Evolutionary conservation across 2,329 filamentous ascomycete genomes (phyloP).

Genomic region (Incumbomyces delicatus): DNA sequence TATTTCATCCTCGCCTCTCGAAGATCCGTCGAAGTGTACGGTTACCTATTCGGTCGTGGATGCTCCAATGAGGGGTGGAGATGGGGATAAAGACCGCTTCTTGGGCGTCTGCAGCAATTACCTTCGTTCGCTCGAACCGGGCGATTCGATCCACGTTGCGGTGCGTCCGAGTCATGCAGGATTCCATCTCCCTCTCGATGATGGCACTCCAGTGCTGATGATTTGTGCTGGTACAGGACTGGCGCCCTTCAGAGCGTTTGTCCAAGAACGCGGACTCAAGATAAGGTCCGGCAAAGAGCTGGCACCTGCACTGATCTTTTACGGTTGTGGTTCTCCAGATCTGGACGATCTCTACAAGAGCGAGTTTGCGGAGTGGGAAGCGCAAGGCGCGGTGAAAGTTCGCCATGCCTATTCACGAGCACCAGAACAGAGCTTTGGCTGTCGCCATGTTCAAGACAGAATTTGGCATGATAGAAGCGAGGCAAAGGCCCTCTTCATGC

Average conservation of each 20-base stretch:
- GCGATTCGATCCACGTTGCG: constrained; percentile 26
- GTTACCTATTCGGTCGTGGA: constrained; percentile 61
- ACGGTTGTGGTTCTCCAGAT: constrained; percentile 49
- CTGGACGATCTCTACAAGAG: constrained; percentile 52
- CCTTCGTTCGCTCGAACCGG: constrained; percentile 43
- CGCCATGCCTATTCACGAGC: constrained; percentile 41
- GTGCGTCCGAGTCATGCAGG: constrained; percentile 21
- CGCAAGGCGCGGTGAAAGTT: constrained; percentile 51
- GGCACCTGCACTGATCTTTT: constrained; percentile 55
- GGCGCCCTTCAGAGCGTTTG: constrained; percentile 38
- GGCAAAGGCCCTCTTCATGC: not conserved
- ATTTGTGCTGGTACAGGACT: constrained; percentile 43
- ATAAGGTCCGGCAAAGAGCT: constrained; percentile 26
- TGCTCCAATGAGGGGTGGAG: constrained; percentile 26
- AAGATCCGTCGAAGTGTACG: constrained; percentile 45
- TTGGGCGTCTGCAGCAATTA: constrained; percentile 63
- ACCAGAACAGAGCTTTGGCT: constrained; percentile 3
- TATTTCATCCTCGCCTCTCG: constrained; percentile 63
- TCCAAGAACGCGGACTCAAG: constrained; percentile 17
- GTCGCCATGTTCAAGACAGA: constrained; percentile 5
- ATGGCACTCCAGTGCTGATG: constrained; percentile 41
- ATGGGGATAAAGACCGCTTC: constrained; percentile 32
- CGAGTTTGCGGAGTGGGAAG: constrained; percentile 44
- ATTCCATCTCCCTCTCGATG: constrained; percentile 37
- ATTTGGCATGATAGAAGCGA: constrained; percentile 7